A percentile compares a stretch with the other conserved stretches of the same genome.
phyloP scores from a whole-genome alignment of 225 moss, liverwort and hornwort species.

The Pseudoscleropodium purum region DNA sequence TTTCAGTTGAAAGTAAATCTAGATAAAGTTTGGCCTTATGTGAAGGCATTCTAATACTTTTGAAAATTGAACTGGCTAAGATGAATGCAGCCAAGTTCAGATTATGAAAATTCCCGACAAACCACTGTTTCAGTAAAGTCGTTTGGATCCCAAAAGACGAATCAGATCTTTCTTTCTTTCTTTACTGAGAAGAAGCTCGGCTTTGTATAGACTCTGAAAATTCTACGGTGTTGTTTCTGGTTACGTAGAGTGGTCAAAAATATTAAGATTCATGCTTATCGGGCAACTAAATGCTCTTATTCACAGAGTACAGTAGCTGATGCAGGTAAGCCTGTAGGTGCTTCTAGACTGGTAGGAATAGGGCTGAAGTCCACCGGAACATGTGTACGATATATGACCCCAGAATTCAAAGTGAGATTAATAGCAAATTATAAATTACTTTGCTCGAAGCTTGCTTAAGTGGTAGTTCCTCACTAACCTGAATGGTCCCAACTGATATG shows the following conservation, averaged over 20 bases:
- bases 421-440: not conserved
- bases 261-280: not conserved
- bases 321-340: not conserved
- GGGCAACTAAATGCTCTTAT: not conserved
- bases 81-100: not conserved
- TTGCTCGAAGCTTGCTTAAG: not conserved
- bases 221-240: not conserved
- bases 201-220: not conserved
- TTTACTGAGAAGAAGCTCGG: not conserved
- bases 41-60: not conserved
- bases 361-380: not conserved
- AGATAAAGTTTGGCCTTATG: not conserved
- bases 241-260: too few relatives aligned
- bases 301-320: not conserved
- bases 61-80: not conserved
- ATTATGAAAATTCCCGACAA: not conserved
- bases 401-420: not conserved
- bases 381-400: not conserved
- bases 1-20: not conserved
- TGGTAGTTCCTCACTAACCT: not conserved
- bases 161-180: not conserved
- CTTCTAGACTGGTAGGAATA: not conserved
- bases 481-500: not conserved
- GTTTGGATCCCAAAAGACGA: not conserved
- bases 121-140: not conserved